Conservation (phyloP, 805 yeast species). For the Candida fluviatilis region DNA sequence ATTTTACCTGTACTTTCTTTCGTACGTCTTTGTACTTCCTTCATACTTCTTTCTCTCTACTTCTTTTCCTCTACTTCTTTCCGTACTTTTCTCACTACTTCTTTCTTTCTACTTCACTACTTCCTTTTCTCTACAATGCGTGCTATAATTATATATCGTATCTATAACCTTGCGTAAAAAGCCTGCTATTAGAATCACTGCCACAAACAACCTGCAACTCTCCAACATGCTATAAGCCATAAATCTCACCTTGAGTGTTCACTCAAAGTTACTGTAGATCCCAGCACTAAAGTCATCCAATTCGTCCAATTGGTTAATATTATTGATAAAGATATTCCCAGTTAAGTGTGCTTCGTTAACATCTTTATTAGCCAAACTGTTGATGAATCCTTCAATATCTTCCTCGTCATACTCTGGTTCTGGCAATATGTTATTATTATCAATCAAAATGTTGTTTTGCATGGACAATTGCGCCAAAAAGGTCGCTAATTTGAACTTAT, state of each 20-base stretch:
- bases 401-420: conserved; percentile 7
- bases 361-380: conserved; percentile 7
- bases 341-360: conserved; percentile 15
- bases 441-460: conserved; percentile 53
- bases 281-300: conserved; percentile 87
- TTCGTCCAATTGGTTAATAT: conserved; percentile 44
- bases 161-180: not conserved
- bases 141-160: too few relatives aligned
- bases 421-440: conserved; percentile 33
- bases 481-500: conserved; percentile 54
- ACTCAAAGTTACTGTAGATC: conserved; percentile 76
- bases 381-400: conserved; percentile 10
- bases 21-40: too few relatives aligned
- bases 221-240: too few relatives aligned
- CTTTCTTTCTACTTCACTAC: too few relatives aligned
- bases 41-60: too few relatives aligned
- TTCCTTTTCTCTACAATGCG: too few relatives aligned
- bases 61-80: too few relatives aligned
- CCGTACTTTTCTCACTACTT: too few relatives aligned
- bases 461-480: conserved; percentile 65
- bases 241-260: too few relatives aligned
- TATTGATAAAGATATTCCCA: conserved; percentile 37
- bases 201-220: too few relatives aligned
- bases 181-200: too few relatives aligned
- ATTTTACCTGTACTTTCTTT: too few relatives aligned